These are phyloP conservation scores for Medicago ruthenica DNA, from an alignment of 306 rosid species.

Conservation along the genomic window DNA sequence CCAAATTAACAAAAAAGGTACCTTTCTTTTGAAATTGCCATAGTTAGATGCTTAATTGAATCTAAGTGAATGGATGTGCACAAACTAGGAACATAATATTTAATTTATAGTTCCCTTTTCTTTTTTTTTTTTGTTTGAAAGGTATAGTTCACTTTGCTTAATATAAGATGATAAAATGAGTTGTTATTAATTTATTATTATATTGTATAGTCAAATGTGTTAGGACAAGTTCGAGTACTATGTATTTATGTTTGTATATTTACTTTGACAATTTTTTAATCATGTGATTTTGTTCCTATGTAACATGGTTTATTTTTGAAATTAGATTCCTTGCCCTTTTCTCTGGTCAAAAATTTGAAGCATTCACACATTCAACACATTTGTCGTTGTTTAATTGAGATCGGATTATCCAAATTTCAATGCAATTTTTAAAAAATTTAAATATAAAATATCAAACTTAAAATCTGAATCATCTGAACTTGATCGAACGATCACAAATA, in stretches of 20 bases:
- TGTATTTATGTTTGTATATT: not conserved
- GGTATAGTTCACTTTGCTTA: not conserved
- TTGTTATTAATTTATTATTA: constrained; percentile 2
- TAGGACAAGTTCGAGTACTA: constrained; percentile 35
- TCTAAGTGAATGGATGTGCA: constrained; percentile 30
- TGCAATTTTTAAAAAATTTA: too few species aligned
- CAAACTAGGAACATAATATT: constrained; percentile 5
- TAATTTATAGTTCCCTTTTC: not conserved
- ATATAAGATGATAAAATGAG: not conserved
- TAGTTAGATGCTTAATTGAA: constrained; percentile 48
- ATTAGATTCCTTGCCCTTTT: too few species aligned
- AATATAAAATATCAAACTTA: too few species aligned
- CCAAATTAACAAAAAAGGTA: constrained; percentile 2
- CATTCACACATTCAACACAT: too few species aligned
- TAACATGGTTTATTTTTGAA: not conserved
- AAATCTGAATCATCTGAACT: too few species aligned
- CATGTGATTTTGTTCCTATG: not conserved
- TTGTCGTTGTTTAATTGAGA: too few species aligned
- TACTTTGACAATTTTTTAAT: not conserved
- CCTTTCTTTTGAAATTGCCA: constrained; percentile 48
- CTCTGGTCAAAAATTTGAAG: too few species aligned
- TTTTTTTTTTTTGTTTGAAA: not conserved
- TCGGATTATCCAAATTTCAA: too few species aligned
- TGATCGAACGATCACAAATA: too few species aligned
- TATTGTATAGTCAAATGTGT: constrained; percentile 30